Evolutionary conservation across 192 early-diverging fungal genomes (phyloP), one percentile per base, ranked within the genome.

Genomic region (Ambispora gerdemannii): DNA sequence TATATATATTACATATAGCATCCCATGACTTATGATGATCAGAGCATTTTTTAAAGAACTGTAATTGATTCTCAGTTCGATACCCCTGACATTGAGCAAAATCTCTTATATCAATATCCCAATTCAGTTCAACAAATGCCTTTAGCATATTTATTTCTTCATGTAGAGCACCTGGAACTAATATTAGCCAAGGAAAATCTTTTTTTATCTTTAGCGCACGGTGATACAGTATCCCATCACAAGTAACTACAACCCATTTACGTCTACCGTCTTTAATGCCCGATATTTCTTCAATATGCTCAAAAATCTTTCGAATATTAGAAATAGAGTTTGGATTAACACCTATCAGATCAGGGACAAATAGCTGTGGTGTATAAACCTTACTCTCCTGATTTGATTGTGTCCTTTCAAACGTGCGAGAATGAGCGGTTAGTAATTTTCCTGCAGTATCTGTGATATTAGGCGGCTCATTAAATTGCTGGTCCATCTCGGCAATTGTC

Each of bases 261-360:
- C 47, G 22, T 0, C 25, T 28, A 28, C 22, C 24, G 3, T 50
- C 20, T 15, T 65, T 65, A 50, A 65, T 50, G 2, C 63, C 47
- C 2, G 25, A 50, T 4, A 65, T 47, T 50, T 65, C 47, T 28
- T 50, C 43, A 28, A 65, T 65, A 27, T 50, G 27, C 22, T 65
- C 47, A 50, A 65, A 30, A 65, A 65, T 27, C 47, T 65, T 65
- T 50, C 63, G 25, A 65, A 65, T 27, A 65, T 65, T 65, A 27
- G 63, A 22, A 49, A 50, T 50, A 3, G 43, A 65, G 50, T 65
- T 65, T 47, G 43, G 43, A 30, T 65, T 65, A 28, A 65, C 27
- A 19, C 4, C 20, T 49, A 65, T 7, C 2, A 47, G 63, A 65
- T 65, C 63, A 50, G 63, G 43, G 50, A 65, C 20, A 50, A 50